Evolutionary conservation across 2,329 filamentous ascomycete genomes (phyloP).

Genomic region (Colletotrichum filicis): DNA sequence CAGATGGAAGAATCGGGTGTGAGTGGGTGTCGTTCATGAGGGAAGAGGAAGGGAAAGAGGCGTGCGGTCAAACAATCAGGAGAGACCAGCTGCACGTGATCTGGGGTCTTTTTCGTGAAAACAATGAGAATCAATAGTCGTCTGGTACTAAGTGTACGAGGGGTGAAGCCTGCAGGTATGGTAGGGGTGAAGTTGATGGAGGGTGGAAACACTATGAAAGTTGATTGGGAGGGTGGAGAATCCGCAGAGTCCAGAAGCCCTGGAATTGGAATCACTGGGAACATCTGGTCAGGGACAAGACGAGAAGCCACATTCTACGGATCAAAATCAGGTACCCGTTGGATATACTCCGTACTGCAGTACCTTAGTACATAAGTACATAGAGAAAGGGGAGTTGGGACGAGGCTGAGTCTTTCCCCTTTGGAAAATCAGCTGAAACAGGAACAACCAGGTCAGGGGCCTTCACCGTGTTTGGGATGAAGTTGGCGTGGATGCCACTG

Average conservation of each 20-base stretch:
- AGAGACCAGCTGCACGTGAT: slow-evolving; percentile 7
- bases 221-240: slow-evolving; percentile 14
- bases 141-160: background rate
- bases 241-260: background rate
- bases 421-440: slow-evolving; percentile 32
- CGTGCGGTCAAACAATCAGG: background rate
- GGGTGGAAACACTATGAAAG: background rate
- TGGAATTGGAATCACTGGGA: background rate
- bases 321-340: too few species aligned
- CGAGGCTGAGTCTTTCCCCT: slow-evolving; percentile 24
- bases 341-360: too few species aligned
- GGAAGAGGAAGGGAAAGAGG: background rate
- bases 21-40: background rate
- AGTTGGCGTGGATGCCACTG: background rate
- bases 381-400: slow-evolving; percentile 1
- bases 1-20: slow-evolving; percentile 14
- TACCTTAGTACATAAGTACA: too few species aligned
- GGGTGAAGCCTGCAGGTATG: background rate
- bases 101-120: slow-evolving; percentile 8
- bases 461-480: slow-evolving; percentile 15
- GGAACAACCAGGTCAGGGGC: slow-evolving; percentile 25
- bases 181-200: slow-evolving; percentile 1
- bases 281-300: background rate
- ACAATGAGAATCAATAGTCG: background rate
- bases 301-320: background rate